Evolutionary conservation across 106 monocot genomes (phyloP), one percentile per base, ranked within the genome.

Genomic region (Dendrobium catenatum): DNA sequence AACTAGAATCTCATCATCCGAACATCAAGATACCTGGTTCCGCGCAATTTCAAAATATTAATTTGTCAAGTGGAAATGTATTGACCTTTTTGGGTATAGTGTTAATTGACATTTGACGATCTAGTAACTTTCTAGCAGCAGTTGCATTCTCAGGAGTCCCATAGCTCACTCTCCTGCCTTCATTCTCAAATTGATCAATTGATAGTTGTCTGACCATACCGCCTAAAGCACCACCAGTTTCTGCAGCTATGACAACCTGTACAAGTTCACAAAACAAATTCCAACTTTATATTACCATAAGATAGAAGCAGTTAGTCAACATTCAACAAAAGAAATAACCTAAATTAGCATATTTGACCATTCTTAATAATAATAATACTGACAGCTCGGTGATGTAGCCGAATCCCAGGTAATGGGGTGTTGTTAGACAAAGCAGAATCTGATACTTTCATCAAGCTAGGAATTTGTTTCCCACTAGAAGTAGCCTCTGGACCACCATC

Each of bases 181-280:
- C 98, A 89, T 99, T 95, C 83, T 99, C 98, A 88, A 99, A 99
- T 66, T 95, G 98, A 76, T 99, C 98, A 27, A 99, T 99, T 18
- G 98, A 95, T 41, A 99, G 95, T 83, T 95, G 95, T 40, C 98
- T 87, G 48, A 95, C 95, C 93, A 99, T 84, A 31, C 98, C 98
- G 77, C 98, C 98, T 80, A 91, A 85, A 79, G 93, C 98, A 85
- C 98, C 95, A 22, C 98, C 93, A n/a, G 98, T 87, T 82, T 99
- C 98, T 67, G 98, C 98, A 86, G 98, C 98, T 43, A 99, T 90
- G 75, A 99, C 98, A 37, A 99, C 95, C 98, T 99, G 86, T 41
- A 80, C 2, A 81, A 6, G 55, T 18, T 31, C 59, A 33, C 81
- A 24, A 55, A 13, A 24, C 31, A 10, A 11, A 22, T 31, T 31